phyloP scores from a whole-genome alignment of 768 basidiomycete species.

The Gloeopeniophorella convolvens region DNA sequence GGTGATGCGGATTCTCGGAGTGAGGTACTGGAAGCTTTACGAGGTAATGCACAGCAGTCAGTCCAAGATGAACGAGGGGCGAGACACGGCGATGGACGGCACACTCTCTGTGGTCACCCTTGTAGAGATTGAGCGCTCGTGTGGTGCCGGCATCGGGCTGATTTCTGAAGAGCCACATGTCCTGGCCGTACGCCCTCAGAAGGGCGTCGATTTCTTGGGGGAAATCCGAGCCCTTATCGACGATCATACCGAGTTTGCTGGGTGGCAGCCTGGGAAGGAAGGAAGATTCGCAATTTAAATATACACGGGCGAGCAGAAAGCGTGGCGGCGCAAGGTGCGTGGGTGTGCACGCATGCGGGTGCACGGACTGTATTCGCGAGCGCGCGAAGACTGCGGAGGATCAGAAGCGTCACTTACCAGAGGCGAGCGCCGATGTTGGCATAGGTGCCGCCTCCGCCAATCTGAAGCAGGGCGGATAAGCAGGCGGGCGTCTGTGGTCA shows the following conservation, averaged over 20 bases:
- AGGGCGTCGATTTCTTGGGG: constrained; percentile 47
- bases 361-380: too few species aligned
- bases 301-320: too few species aligned
- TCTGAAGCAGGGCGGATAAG: constrained; percentile 38
- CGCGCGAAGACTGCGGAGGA: too few species aligned
- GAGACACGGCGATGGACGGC: constrained; percentile 12
- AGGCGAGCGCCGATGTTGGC: constrained; percentile 76
- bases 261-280: constrained; percentile 51
- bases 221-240: constrained; percentile 79
- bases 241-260: constrained; percentile 66
- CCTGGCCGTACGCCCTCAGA: constrained; percentile 56
- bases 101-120: constrained; percentile 67
- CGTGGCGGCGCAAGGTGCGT: too few species aligned
- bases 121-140: constrained; percentile 66
- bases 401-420: constrained; percentile 46
- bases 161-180: constrained; percentile 76
- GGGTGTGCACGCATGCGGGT: too few species aligned
- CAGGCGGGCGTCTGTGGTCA: neutral
- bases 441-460: constrained; percentile 87
- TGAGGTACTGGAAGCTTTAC: constrained; percentile 71
- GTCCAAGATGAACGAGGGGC: constrained; percentile 8
- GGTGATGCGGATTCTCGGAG: constrained; percentile 60
- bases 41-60: neutral
- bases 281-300: neutral
- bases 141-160: constrained; percentile 54